phyloP scores from a whole-genome alignment of 2,329 filamentous ascomycete species.

The Coccinonectria pachysandricola region DNA sequence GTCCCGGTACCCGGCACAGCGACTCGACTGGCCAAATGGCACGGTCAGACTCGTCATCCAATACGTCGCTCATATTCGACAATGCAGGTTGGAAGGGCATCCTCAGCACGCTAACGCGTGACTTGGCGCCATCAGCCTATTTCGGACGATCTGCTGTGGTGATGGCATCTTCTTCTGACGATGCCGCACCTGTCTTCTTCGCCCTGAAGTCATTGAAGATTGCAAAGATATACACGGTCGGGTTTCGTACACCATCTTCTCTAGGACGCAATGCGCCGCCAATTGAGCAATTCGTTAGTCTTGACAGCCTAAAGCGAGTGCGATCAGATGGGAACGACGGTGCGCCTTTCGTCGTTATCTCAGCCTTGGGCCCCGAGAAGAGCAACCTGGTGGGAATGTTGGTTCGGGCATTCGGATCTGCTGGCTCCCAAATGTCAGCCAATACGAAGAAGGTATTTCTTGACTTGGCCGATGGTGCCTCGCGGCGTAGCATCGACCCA shows the following conservation, averaged over 20 bases:
- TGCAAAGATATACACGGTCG: slow-evolving; percentile 73
- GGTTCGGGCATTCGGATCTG: slow-evolving; percentile 56
- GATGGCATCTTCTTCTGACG: slow-evolving; percentile 60
- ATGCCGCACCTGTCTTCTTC: slow-evolving; percentile 70
- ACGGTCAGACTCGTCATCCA: slow-evolving; percentile 32
- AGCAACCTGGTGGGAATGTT: slow-evolving; percentile 68
- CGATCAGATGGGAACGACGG: slow-evolving; percentile 37
- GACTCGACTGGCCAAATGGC: slow-evolving; percentile 13
- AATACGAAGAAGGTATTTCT: slow-evolving; percentile 62
- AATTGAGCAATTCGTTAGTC: slow-evolving; percentile 69
- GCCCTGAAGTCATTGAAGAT: slow-evolving; percentile 67
- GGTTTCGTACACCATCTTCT: slow-evolving; percentile 56
- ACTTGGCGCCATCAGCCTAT: slow-evolving; percentile 76
- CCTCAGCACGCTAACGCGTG: slow-evolving; percentile 66
- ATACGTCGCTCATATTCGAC: slow-evolving; percentile 58
- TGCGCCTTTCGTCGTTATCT: slow-evolving; percentile 72
- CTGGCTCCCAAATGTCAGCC: slow-evolving; percentile 21
- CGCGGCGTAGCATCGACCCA: slow-evolving; percentile 52
- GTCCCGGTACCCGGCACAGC: slow-evolving; percentile 29
- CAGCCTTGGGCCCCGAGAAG: slow-evolving; percentile 68
- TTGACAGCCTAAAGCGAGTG: slow-evolving; percentile 50
- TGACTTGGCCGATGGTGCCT: slow-evolving; percentile 55
- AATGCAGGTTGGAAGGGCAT: slow-evolving; percentile 84
- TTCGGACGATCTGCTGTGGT: slow-evolving; percentile 65
- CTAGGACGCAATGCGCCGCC: slow-evolving; percentile 54